phyloP scores from a whole-genome alignment of 1,139 yeast species.

The Pichia sp. region DNA sequence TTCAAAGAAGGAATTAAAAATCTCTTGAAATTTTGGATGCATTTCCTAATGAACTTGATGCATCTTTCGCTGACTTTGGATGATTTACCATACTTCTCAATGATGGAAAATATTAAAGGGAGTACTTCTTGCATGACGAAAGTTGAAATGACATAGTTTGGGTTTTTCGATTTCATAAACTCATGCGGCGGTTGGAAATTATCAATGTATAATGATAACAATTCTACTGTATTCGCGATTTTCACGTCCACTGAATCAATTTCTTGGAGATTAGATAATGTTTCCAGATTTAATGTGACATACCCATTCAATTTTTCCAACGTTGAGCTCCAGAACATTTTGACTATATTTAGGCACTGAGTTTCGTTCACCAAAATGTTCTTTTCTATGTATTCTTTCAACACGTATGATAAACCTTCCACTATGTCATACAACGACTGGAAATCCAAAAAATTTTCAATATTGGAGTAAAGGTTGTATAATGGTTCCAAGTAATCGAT shows the following conservation, averaged over 20 bases:
- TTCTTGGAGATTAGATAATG: slow-evolving; percentile 21
- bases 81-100: slow-evolving; percentile 53
- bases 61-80: slow-evolving; percentile 68
- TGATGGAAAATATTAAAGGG: slow-evolving; percentile 51
- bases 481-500: slow-evolving; percentile 73
- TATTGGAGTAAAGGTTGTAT: slow-evolving; percentile 67
- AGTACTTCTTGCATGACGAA: slow-evolving; percentile 53
- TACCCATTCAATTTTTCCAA: slow-evolving; percentile 41
- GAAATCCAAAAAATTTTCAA: slow-evolving; percentile 53
- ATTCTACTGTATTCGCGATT: slow-evolving; percentile 75
- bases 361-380: slow-evolving; percentile 33
- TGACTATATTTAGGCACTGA: slow-evolving; percentile 42
- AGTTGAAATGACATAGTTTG: slow-evolving; percentile 52
- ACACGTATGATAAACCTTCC: slow-evolving; percentile 86
- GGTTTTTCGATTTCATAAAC: slow-evolving; percentile 22
- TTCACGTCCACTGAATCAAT: slow-evolving; percentile 39
- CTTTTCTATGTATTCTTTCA: slow-evolving; percentile 45
- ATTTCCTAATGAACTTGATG: slow-evolving; percentile 61
- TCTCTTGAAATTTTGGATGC: slow-evolving; percentile 65
- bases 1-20: slow-evolving; percentile 62
- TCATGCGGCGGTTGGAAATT: slow-evolving; percentile 46
- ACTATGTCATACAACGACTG: slow-evolving; percentile 75
- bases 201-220: slow-evolving; percentile 65
- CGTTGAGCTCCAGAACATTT: slow-evolving; percentile 68
- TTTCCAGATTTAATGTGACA: slow-evolving; percentile 10